Base-by-base conservation (phyloP, 768 basidiomycete species). In the Sistotremastrum suecicum region DNA sequence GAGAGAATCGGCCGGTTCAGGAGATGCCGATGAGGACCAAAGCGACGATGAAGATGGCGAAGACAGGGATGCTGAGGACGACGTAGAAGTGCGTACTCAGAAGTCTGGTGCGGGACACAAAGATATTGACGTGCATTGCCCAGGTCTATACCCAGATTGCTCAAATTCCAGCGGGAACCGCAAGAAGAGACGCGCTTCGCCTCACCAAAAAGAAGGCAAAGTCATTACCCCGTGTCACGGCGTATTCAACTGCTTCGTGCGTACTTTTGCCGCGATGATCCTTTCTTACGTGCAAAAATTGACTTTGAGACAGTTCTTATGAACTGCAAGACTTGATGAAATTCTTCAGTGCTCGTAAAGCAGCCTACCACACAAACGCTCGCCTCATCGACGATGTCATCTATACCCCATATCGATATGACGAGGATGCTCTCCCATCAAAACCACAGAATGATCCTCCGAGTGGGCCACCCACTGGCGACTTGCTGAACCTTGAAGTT, bases 181-280 rank as follows among this genome's bases (percentile, higher is more conserved):
- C 92, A 5, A 78, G 89, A 38, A 72, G 88, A 48, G 92, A 97
- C 66, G 92, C 92, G 3, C 63, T 90, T 50, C 80, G 71, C 48
- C 62, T 97, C 52, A 97, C 91, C 2, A 94, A 95, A 66, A 91
- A 86, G 66, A 94, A 92, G 60, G 89, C 90, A 2, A 92, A 91
- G 59, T 79, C 78, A 8, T 61, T 95, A 8, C 91, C 91, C 33
- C 67, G 92, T 54, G 92, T 92, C n/a, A 95, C 92, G 2, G 92
- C 91, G 4, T 95, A 94, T 62, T 89, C 91, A 39, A 95, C 90
- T 10, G 87, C 91, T 33, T 80, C 74, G 91, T 91, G 61, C 53
- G 69, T 64, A 28, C 34, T 33, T 39, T 11, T 37, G 33, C 20
- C 36, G 32, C 37, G 41, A 12, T 47, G 36, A 43, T 30, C 29